Percentiles rank a stretch among this genome's conserved stretches.
Conservation (phyloP, 1,284 basidiomycete species). For the Papiliotrema laurentii region DNA sequence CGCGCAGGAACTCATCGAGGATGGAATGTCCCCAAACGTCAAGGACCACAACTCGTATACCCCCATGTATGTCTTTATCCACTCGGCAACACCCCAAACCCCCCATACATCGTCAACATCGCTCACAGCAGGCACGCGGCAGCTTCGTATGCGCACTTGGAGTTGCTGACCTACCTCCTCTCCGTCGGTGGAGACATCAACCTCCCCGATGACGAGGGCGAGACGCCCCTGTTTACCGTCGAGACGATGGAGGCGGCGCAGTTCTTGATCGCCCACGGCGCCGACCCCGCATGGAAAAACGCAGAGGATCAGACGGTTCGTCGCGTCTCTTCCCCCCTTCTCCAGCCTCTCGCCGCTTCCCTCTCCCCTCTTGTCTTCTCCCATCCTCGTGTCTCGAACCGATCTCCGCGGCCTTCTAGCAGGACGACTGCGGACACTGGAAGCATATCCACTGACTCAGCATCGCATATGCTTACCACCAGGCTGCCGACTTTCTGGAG, state of each 20-base stretch:
- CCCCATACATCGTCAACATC: too few species aligned
- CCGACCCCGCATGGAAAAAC: slow-evolving; percentile 61
- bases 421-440: too few species aligned
- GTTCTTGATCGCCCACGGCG: slow-evolving; percentile 77
- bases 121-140: slow-evolving; percentile 70
- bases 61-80: slow-evolving; percentile 59
- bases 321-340: too few species aligned
- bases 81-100: too few species aligned
- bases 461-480: neutral
- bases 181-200: slow-evolving; percentile 80
- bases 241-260: slow-evolving; percentile 73
- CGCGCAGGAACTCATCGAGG: slow-evolving; percentile 58
- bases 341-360: too few species aligned
- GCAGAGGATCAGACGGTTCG: slow-evolving; percentile 69
- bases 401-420: too few species aligned
- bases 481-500: slow-evolving; percentile 69
- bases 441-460: too few species aligned
- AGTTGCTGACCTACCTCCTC: slow-evolving; percentile 73
- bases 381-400: slow-evolving; percentile 2
- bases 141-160: slow-evolving; percentile 78
- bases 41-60: slow-evolving; percentile 78
- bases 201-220: slow-evolving; percentile 76
- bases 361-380: neutral
- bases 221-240: slow-evolving; percentile 86
- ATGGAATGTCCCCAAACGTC: slow-evolving; percentile 67